phyloP scores from a whole-genome alignment of 192 early-diverging fungal species.

The Thamnidium elegans region DNA sequence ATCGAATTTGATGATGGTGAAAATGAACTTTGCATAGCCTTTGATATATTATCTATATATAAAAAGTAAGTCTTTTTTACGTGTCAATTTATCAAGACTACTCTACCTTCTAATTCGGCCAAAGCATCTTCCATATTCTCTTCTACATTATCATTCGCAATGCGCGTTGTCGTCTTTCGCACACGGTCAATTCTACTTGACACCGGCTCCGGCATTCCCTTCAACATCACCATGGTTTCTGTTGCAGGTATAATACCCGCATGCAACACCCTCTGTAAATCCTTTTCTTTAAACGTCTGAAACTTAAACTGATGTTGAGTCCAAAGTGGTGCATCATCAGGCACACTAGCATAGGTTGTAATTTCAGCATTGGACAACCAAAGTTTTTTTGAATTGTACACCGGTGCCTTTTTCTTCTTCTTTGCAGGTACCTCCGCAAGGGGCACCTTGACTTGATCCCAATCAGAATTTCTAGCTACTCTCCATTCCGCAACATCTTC shows the following conservation, averaged over 20 bases:
- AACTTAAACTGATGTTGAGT: conserved; percentile 48
- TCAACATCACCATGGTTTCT: conserved; percentile 42
- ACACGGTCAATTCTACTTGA: conserved; percentile 28
- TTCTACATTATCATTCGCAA: conserved; percentile 24
- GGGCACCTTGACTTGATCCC: conserved; percentile 43
- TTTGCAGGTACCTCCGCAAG: conserved; percentile 1
- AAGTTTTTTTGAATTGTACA: background rate
- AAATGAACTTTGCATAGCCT: conserved; percentile 41
- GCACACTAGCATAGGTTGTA: conserved; percentile 43
- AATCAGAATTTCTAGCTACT: conserved; percentile 42
- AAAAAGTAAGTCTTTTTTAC: background rate
- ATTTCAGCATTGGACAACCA: conserved; percentile 56
- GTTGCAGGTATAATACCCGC: conserved; percentile 40
- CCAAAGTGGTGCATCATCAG: conserved; percentile 47
- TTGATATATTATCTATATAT: conserved; percentile 39
- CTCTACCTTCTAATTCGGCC: conserved; percentile 40
- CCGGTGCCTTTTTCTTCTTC: conserved; percentile 2
- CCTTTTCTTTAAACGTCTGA: conserved; percentile 39
- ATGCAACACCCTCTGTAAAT: conserved; percentile 32
- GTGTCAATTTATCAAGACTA: too few species aligned
- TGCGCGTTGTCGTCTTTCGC: conserved; percentile 30
- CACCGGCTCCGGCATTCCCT: conserved; percentile 46
- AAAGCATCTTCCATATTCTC: conserved; percentile 36
- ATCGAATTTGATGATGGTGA: conserved; percentile 20
- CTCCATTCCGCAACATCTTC: conserved; percentile 62